These are phyloP conservation scores for Rhododendron griersonianum DNA, from an alignment of 148 eudicot species.

Conservation along the genomic window DNA sequence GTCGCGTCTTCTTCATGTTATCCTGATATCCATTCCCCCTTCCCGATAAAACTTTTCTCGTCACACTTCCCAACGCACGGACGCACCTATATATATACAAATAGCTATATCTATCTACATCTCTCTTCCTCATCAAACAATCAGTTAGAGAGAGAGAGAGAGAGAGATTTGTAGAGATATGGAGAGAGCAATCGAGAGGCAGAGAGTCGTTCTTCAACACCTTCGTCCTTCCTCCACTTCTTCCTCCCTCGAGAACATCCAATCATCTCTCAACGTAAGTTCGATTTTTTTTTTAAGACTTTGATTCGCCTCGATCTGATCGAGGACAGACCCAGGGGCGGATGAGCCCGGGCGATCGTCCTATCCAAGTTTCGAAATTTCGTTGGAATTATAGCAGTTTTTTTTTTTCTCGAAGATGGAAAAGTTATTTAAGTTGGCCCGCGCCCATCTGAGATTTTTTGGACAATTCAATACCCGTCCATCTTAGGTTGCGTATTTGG, in stretches of 20 bases:
- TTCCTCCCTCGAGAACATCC: slow-evolving; percentile 36
- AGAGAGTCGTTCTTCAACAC: slow-evolving; percentile 62
- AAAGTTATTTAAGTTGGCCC: too few species aligned
- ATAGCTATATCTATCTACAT: too few species aligned
- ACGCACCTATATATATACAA: too few species aligned
- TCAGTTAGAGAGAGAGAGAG: neutral
- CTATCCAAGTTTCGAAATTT: neutral
- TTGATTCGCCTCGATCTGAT: neutral
- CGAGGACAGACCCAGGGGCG: neutral
- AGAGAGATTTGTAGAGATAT: slow-evolving; percentile 23
- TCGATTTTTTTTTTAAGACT: neutral
- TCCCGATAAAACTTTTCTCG: neutral
- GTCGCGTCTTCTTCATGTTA: too few species aligned
- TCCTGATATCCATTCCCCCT: neutral
- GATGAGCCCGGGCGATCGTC: too few species aligned
- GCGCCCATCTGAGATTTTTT: too few species aligned
- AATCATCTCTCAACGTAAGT: slow-evolving; percentile 52
- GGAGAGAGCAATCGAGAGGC: slow-evolving; percentile 75
- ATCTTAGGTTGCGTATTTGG: neutral
- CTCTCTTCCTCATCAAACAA: neutral
- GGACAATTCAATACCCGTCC: neutral
- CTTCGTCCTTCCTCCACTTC: slow-evolving; percentile 38
- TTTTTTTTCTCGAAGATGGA: neutral
- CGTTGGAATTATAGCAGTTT: neutral
- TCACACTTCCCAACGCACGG: neutral